Percentiles rank a stretch among this genome's conserved stretches.
Evolutionary conservation across 2,329 filamentous ascomycete species (phyloP).

Genomic region (Penicillium fuscoglaucum): DNA sequence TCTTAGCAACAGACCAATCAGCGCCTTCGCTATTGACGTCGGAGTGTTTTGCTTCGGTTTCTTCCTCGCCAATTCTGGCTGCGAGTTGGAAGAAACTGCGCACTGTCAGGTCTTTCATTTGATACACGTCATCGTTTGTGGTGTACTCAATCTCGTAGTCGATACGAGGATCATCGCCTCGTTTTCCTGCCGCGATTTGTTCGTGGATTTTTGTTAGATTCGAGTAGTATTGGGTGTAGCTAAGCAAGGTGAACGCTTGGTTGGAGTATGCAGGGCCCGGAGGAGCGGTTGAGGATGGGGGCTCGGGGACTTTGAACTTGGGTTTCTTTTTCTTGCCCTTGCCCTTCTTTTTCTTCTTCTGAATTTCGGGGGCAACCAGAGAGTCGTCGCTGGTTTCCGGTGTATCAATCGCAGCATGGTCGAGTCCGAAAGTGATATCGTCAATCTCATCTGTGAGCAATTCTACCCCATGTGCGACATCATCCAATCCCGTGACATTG

Average conservation of each 20-base stretch:
- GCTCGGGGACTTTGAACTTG: conserved; percentile 65
- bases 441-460: conserved; percentile 8
- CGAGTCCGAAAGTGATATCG: background rate
- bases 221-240: conserved; percentile 88
- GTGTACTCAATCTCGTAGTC: conserved; percentile 85
- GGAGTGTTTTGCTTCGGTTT: conserved; percentile 19
- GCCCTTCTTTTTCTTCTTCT: conserved; percentile 47
- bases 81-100: conserved; percentile 78
- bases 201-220: conserved; percentile 92
- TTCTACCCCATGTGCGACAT: conserved; percentile 43
- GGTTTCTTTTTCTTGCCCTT: conserved; percentile 55
- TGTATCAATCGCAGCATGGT: background rate
- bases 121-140: conserved; percentile 71
- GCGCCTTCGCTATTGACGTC: conserved; percentile 10
- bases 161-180: conserved; percentile 60
- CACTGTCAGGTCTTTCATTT: conserved; percentile 79
- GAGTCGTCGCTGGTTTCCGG: background rate
- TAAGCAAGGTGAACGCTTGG: conserved; percentile 74
- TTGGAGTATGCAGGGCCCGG: conserved; percentile 89
- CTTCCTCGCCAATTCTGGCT: conserved; percentile 66
- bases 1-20: conserved; percentile 32
- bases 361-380: background rate
- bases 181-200: conserved; percentile 58
- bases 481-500: conserved; percentile 77
- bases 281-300: conserved; percentile 68